Evolutionary conservation across 2,329 filamentous ascomycete species (phyloP), one percentile per base, ranked within the genome.

Genomic region (Scortechinia acanthostroma): DNA sequence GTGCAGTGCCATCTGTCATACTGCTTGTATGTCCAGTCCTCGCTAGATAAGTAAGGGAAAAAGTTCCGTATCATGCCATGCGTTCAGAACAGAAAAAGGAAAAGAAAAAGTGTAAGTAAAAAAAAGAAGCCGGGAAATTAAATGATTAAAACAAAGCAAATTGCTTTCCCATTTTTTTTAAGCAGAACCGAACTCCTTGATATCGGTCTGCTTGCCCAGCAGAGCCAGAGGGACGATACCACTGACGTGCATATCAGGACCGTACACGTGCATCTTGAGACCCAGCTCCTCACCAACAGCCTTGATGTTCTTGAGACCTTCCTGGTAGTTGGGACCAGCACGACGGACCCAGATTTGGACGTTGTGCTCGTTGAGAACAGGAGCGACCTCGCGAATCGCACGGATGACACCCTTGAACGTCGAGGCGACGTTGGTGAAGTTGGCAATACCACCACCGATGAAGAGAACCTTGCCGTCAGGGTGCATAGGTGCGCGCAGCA

Each of bases 251-350:
- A 97, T 96, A 72, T 95, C 82, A 42, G 77, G 77, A 45, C 77
- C 77, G 51, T 80, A 81, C 59, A 80, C 75, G 68, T 79, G 77
- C 61, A 75, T 74, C 53, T 76, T 66, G 53, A 98, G 80, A 56
- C 88, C 88, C 48, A 98, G 81, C 75, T 98, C 93, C 65, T 91
- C 82, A 49, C 90, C 93, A 49, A 95, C 91, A 43, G 83, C 80
- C 81, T 97, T 97, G 81, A 98, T 96, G 82, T 97, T 98, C 84
- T 95, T 96, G 54, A 98, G 85, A 73, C 93, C 93, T 73, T 98
- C 93, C 73, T 98, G 93, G 82, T 95, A 98, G 80, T 98, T 98
- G 69, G 93, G 93, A 49, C 93, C 89, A 45, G 93, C 79, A 69
- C 80, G 78, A 60, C 80, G 76, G 52, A 97, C 91, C 93, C 91